Evolutionary conservation across 164 flowering plant genomes (phyloP), one percentile per base, ranked within the genome.

Genomic region (Piper betle): DNA sequence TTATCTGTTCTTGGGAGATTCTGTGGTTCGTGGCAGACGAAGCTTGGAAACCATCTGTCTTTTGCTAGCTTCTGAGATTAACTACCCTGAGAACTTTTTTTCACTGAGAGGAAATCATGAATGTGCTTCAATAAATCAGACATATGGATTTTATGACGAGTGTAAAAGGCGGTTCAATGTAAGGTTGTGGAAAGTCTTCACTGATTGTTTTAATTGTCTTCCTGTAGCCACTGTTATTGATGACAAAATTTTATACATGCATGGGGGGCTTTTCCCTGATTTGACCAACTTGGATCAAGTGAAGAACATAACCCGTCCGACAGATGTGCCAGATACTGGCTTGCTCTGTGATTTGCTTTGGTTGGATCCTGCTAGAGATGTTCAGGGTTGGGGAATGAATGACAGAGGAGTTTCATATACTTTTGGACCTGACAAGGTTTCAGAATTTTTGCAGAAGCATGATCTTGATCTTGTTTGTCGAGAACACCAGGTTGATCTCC

Each of bases 191-290:
- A 87, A 82, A 68, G 67, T 64, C 25, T 87, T 87, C 57, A 82
- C 86, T 4, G 91, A 85, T 42, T 81, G 91, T 60, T 87, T 87
- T 62, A 87, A 85, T 65, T 87, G 96, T 64, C 86, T 87, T 52
- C 96, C 96, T 63, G 87, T 87, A 62, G 86, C 96, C 59, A 91
- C 91, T 63, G 76, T 87, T 7, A 82, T 87, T 52, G 96, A 87
- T 68, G 90, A 84, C 64, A 88, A 85, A 60, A 88, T 88, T 57
- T 70, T 88, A 62, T 88, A 92, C 79, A 85, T 87, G 95, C 96
- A 87, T 71, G 96, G 96, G 66, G 96, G 96, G 39, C 87, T 87
- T 58, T 87, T 91, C 55, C 96, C 96, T 52, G 96, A 87, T 65
- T 58, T 87, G 68, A 66, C 74, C 13, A 62, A 73, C 67, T 74